Conservation (phyloP, 768 basidiomycete genomes). For the Boletales sp. region DNA sequence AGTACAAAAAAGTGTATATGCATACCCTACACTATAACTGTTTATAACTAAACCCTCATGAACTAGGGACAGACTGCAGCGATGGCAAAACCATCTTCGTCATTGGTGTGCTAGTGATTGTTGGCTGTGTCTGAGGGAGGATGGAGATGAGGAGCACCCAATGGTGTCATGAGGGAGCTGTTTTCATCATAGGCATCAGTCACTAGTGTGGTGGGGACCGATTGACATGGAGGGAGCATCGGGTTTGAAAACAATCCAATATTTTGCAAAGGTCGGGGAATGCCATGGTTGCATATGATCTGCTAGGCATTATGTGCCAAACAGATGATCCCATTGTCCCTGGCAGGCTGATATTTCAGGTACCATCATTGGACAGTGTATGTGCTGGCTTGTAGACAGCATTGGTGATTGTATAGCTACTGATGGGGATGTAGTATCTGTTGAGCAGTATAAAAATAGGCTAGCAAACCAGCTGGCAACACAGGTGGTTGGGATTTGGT, state of each 20-base stretch:
- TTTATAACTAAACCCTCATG: conserved; percentile 46
- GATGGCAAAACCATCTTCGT: conserved; percentile 54
- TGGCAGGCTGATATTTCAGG: conserved; percentile 44
- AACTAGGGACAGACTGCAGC: conserved; percentile 48
- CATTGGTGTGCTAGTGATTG: no score
- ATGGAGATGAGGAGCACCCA: no score
- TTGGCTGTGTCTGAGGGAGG: no score
- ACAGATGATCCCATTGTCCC: conserved; percentile 37
- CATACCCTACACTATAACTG: no score
- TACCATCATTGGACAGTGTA: conserved; percentile 57
- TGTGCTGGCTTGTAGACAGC: conserved; percentile 46
- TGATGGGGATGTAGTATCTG: conserved; percentile 48
- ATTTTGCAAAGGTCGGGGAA: no score
- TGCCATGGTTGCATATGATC: no score
- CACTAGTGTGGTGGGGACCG: conserved; percentile 49
- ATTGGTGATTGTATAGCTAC: conserved; percentile 37
- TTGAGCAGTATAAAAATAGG: conserved; percentile 38
- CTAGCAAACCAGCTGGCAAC: conserved; percentile 33
- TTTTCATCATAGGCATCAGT: conserved; percentile 49
- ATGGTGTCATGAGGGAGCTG: no score
- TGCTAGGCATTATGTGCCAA: no score
- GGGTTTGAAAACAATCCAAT: conserved; percentile 36
- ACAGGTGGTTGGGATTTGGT: conserved; percentile 23
- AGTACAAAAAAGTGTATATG: no score
- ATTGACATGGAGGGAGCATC: conserved; percentile 36